Percentiles rank a stretch among this genome's conserved stretches.
Evolutionary conservation across 2,329 filamentous ascomycete genomes (phyloP).

Genomic region (Pseudogymnoascus verrucosus): DNA sequence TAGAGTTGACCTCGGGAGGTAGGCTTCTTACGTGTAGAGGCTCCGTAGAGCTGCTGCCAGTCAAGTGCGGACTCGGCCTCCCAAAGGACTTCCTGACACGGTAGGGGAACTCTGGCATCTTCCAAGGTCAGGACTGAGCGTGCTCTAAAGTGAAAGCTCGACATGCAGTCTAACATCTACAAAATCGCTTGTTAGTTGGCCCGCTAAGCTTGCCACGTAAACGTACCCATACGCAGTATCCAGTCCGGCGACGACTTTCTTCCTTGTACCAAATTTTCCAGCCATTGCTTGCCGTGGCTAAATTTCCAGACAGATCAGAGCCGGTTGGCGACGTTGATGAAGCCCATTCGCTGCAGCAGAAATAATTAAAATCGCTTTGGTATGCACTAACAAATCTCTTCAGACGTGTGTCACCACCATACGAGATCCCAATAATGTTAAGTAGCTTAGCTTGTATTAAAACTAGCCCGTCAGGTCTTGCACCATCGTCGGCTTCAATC

Average conservation of each 20-base stretch:
- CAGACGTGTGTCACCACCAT: slow-evolving; percentile 18
- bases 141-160: slow-evolving; percentile 31
- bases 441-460: slow-evolving; percentile 21
- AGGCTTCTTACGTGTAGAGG: slow-evolving; percentile 15
- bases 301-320: neutral
- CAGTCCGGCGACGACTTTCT: slow-evolving; percentile 32
- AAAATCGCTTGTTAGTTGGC: slow-evolving; percentile 7
- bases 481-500: slow-evolving; percentile 11
- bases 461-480: slow-evolving; percentile 11
- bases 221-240: slow-evolving; percentile 36
- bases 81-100: slow-evolving; percentile 35
- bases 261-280: slow-evolving; percentile 33
- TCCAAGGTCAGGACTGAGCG: slow-evolving; percentile 31
- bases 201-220: neutral
- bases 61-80: slow-evolving; percentile 27
- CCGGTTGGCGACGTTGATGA: slow-evolving; percentile 1
- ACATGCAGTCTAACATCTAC: slow-evolving; percentile 35
- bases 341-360: slow-evolving; percentile 19
- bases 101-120: slow-evolving; percentile 33
- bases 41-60: slow-evolving; percentile 26
- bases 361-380: slow-evolving; percentile 18
- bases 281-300: slow-evolving; percentile 6
- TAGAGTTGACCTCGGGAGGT: slow-evolving; percentile 9
- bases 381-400: slow-evolving; percentile 10
- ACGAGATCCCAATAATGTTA: slow-evolving; percentile 20